Evolutionary conservation across 352 stramenopile genomes (phyloP).

Genomic region (Pythium rhizo-oryzae): DNA sequence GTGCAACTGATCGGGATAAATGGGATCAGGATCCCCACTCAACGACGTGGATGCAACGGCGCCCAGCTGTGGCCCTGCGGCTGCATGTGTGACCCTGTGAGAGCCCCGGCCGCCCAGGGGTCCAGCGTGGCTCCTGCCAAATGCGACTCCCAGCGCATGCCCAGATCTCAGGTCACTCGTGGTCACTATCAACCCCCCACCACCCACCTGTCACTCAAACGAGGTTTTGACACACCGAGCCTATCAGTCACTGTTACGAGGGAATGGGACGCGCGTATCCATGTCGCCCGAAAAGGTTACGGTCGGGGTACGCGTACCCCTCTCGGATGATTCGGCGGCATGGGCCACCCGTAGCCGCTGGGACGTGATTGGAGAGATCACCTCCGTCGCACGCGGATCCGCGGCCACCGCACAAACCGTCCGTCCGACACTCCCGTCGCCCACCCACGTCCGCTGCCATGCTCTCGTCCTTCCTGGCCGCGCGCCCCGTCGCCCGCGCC

Average conservation of each 20-base stretch:
- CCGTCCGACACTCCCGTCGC: not conserved
- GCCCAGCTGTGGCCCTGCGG: no score
- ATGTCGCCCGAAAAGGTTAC: conserved; percentile 4
- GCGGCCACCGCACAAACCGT: conserved; percentile 13
- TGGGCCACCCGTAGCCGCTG: conserved; percentile 1
- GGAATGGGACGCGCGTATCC: not conserved
- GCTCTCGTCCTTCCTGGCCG: conserved; percentile 27
- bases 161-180: no score
- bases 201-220: no score
- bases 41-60: no score
- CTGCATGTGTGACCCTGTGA: no score
- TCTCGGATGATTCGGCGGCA: not conserved
- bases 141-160: no score
- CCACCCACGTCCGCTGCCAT: conserved; percentile 6
- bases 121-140: no score
- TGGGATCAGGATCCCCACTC: no score
- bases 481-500: conserved; percentile 16
- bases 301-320: not conserved
- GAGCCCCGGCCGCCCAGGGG: no score
- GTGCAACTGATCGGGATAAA: no score
- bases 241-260: not conserved
- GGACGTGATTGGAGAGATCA: conserved; percentile 5
- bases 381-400: conserved; percentile 3
- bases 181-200: no score
- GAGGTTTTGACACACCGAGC: no score